Base-by-base conservation (phyloP, 2,329 filamentous ascomycete genomes). In the Neodidymelliopsis sp. region DNA sequence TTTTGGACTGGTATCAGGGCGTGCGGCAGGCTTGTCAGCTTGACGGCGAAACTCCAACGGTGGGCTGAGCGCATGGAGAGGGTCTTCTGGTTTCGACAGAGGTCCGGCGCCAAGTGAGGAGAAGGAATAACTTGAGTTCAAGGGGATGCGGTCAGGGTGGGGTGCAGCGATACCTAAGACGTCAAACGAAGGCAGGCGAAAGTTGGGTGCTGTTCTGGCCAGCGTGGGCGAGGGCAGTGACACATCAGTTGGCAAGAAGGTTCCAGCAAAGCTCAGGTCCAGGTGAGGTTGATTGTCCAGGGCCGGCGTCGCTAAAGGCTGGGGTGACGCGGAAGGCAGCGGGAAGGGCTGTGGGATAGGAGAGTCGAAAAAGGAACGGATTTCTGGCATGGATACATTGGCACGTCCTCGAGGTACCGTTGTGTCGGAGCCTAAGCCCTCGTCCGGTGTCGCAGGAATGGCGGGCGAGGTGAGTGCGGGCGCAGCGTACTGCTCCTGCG, bases 111-210 rank as follows among this genome's bases (percentile, higher is more conserved):
- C 72, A 16, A 74, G 47, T 22, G 63, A 57, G 10, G 67, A 62
- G 48, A 72, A 71, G 12, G 59, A 62, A 35, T 61, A 51, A 31
- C 50, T 53, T 30, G 60, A 38, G 48, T 53, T 64, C 35, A 63
- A 58, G 35, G 57, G 56, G 39, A 72, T 59, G 53, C 70, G 63
- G 60, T 77, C 71, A 53, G 77, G 73, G 67, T 77, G 74, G 34
- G 78, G 76, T 38, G 74, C 71, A 41, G 75, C 74, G 49, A 81
- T 81, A 24, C 79, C 79, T 38, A 82, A 71, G 13, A 74, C 69
- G 45, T 82, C 75, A 60, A 83, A 82, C 2, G 80, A 79, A 4
- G 80, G 81, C 12, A 84, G 74, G 42, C 80, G 77, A 29, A 84
- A 67, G 49, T 66, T 72, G 46, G 68, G 70, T 31, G 66, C 61